A percentile compares a stretch with the other conserved stretches of the same genome.
Conservation (phyloP, 2,329 filamentous ascomycete species). For the Pyrenochaeta sp. region DNA sequence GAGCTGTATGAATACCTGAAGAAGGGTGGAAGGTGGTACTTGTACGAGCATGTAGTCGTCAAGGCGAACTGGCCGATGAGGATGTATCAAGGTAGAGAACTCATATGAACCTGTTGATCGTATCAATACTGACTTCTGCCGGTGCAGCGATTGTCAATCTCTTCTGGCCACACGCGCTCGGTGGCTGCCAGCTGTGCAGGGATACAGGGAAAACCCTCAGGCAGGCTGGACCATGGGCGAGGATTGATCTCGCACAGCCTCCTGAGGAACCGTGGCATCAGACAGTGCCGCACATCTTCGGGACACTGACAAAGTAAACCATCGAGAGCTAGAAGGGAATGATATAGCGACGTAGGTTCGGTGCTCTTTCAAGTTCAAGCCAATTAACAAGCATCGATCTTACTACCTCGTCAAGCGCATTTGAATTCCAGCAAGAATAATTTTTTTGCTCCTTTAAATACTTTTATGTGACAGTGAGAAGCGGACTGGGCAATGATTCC, state of each 20-base stretch:
- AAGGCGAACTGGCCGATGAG: conserved; percentile 21
- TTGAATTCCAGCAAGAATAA: too few species aligned
- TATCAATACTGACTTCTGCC: neutral
- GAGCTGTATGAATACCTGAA: conserved; percentile 24
- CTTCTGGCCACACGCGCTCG: conserved; percentile 23
- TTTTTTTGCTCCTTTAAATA: too few species aligned
- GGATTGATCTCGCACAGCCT: conserved; percentile 21
- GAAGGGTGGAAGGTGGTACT: conserved; percentile 24
- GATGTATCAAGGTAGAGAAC: conserved; percentile 30
- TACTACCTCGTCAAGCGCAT: too few species aligned
- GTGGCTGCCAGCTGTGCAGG: conserved; percentile 26
- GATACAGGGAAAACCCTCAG: conserved; percentile 17
- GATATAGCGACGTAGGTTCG: too few species aligned
- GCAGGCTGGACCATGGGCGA: conserved; percentile 23
- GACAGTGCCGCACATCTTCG: conserved; percentile 22
- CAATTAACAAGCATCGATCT: too few species aligned
- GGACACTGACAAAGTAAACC: conserved; percentile 22
- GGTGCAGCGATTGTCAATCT: conserved; percentile 19
- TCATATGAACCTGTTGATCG: neutral
- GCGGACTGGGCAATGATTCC: too few species aligned
- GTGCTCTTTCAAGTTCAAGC: too few species aligned
- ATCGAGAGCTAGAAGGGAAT: too few species aligned
- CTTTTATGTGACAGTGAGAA: too few species aligned
- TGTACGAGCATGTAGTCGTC: conserved; percentile 24
- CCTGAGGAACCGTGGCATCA: conserved; percentile 20